Base-by-base conservation (phyloP, 1,139 yeast genomes). In the Suhomyces terraborum region DNA sequence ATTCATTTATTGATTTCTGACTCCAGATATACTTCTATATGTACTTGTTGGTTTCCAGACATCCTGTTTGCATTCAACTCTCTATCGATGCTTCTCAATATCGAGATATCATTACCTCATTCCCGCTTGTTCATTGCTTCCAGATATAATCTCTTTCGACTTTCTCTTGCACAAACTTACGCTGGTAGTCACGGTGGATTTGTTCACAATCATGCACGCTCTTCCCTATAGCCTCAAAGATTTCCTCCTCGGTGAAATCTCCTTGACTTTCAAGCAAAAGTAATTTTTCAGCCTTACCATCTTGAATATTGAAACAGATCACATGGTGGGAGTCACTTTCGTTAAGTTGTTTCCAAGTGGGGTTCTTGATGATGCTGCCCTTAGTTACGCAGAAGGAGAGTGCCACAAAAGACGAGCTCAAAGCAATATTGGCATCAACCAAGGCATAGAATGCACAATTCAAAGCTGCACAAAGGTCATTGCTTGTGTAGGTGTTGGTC, bases 251-350 rank as follows among this genome's bases (percentile, higher is more conserved):
- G 2, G 76, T 67, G 54, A 88, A 88, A 4, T 67, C 64, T 2
- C 98, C 97, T 37, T 74, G 67, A 43, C 93, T 83, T 48, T 89
- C 96, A 43, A 83, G 67, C 35, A 82, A 65, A 17, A 91, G 60
- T 8, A 91, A 58, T 36, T 82, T 75, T 35, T 73, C 67, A 0
- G 82, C 77, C 18, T 67, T 64, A 12, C 73, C 73, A 45, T 79
- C 73, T 22, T 71, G 67, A 12, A 88, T 63, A 38, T 77, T 79
- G 54, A 79, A 82, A 18, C 85, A 88, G 8, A 83, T 66, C 8
- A 83, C 75, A 63, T 89, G 96, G 33, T 75, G 72, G 3, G 95
- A 84, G 21, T 61, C 62, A 17, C 84, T 69, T 7, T 49, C 41
- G 20, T 61, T 62, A 38, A 83, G 58, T 30, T 75, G 64, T 43